phyloP scores from a whole-genome alignment of 2,329 filamentous ascomycete species.

The Colletotrichum camelliae region DNA sequence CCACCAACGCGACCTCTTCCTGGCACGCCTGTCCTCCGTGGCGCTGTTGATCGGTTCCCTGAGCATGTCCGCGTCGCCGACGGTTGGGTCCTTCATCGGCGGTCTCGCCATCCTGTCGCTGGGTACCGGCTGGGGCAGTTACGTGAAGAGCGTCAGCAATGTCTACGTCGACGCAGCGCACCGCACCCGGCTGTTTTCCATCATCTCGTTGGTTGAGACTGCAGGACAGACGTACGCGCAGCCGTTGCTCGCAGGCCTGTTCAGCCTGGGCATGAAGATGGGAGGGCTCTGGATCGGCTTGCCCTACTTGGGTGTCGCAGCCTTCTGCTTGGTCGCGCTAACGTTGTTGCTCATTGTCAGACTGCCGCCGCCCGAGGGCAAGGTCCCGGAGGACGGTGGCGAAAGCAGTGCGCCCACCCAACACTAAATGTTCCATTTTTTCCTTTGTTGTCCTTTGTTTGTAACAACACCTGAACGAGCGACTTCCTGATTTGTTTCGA shows the following conservation, averaged over 20 bases:
- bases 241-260: slow-evolving; percentile 32
- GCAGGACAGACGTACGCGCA: slow-evolving; percentile 29
- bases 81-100: slow-evolving; percentile 28
- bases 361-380: not conserved
- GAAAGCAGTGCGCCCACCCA: not conserved
- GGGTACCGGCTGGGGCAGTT: slow-evolving; percentile 30
- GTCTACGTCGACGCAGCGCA: slow-evolving; percentile 31
- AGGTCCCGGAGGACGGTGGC: not conserved
- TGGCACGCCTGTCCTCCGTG: slow-evolving; percentile 29
- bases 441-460: not conserved
- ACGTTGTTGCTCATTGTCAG: slow-evolving; percentile 6
- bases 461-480: not conserved
- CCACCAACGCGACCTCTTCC: slow-evolving; percentile 30
- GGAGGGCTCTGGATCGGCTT: slow-evolving; percentile 33
- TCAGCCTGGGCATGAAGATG: slow-evolving; percentile 33
- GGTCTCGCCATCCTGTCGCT: slow-evolving; percentile 34
- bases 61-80: slow-evolving; percentile 29
- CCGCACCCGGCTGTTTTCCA: slow-evolving; percentile 32
- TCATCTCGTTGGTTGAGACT: slow-evolving; percentile 28
- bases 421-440: not conserved
- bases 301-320: slow-evolving; percentile 34
- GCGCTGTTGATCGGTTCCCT: slow-evolving; percentile 27
- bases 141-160: slow-evolving; percentile 29
- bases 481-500: not conserved
- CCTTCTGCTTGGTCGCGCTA: not conserved